Base-by-base conservation (phyloP, 2,329 filamentous ascomycete genomes). In the Exophiala calicioides region DNA sequence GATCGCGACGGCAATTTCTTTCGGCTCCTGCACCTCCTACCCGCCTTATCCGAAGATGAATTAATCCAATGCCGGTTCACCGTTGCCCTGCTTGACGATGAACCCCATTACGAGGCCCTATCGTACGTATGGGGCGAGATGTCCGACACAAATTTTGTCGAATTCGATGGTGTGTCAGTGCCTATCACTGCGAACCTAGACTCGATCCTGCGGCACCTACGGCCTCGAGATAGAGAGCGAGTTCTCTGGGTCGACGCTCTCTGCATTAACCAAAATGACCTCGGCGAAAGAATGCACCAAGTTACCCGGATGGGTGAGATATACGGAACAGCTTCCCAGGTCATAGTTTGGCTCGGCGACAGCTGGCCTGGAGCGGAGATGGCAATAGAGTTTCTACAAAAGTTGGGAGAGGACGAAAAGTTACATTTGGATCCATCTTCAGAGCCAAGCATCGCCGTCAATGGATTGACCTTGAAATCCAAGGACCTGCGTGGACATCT, bases 261-360 rank as follows among this genome's bases (percentile, higher is more conserved):
- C 20, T 35, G 33, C 18, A 20, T 35, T 18, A 35, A 35, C 18
- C 33, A 35, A 35, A 12, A 34, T 34, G 19, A 10, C 16, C 10
- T 10, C 32, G 19, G n/a, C 19, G 24, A 27, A 12, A 27, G 12
- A 12, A 27, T 7, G 7, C 24, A 12, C 7, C 12, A 7, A 12
- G 24, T 27, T 27, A 12, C 24, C 7, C 7, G 24, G 12, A 27
- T 27, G 24, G 7, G 7, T 7, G 24, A 27, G 24, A 27, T 27
- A 7, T 27, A 27, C 24, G 7, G 12, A 27, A 12, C 7, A 27
- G 24, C 24, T 7, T 7, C 24, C 7, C 7, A 27, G 24, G 24
- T 27, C 24, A 7, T 27, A 12, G 24, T 27, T 7, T 27, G 7
- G 7, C 24, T 27, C 24, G 24, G 24, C 12, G 24, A 27, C 24